phyloP scores from a whole-genome alignment of 2,329 filamentous ascomycete species.

The Massarina eburnea region DNA sequence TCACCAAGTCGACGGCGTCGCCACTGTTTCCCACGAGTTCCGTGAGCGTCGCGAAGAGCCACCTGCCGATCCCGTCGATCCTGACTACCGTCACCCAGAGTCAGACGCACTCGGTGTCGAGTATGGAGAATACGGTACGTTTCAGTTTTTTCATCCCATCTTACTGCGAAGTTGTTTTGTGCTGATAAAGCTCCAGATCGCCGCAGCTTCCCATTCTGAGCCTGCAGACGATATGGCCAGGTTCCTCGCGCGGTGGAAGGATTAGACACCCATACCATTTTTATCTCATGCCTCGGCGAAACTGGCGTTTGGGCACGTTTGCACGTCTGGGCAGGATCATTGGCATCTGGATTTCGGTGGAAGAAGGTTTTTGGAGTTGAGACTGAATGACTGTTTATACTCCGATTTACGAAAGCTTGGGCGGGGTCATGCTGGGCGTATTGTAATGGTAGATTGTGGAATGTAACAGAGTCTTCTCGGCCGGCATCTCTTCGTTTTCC shows the following conservation, averaged over 20 bases:
- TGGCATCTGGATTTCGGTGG: neutral
- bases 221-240: slow-evolving; percentile 58
- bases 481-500: too few relatives aligned
- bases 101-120: slow-evolving; percentile 54
- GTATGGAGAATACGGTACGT: slow-evolving; percentile 62
- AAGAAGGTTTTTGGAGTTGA: neutral
- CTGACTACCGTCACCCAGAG: slow-evolving; percentile 56
- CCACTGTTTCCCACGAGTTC: slow-evolving; percentile 59
- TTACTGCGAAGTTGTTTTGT: neutral
- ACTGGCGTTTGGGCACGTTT: neutral
- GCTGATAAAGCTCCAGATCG: slow-evolving; percentile 46
- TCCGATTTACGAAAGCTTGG: neutral
- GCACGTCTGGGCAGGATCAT: neutral
- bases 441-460: neutral
- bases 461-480: too few relatives aligned
- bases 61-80: slow-evolving; percentile 47
- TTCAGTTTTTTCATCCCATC: neutral
- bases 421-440: neutral
- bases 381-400: neutral
- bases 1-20: slow-evolving; percentile 54
- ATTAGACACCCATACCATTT: slow-evolving; percentile 40
- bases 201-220: slow-evolving; percentile 50
- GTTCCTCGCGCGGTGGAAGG: slow-evolving; percentile 62
- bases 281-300: neutral
- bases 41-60: slow-evolving; percentile 55